Conservation (phyloP, 169 alveolate species). For the Perkinsus marinus region DNA sequence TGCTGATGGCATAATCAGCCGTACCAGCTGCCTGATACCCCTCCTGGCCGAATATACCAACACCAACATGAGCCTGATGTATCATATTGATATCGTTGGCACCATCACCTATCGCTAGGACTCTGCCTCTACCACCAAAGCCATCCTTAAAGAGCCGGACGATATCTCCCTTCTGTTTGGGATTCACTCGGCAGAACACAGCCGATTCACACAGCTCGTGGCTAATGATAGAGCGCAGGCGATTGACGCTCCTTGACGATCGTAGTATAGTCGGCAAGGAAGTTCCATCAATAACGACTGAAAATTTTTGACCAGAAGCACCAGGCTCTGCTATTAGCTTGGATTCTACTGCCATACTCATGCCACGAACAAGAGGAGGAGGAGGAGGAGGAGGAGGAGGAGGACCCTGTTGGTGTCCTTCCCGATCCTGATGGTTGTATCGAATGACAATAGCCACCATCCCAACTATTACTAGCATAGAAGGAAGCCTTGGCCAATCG, state of each 20-base stretch:
- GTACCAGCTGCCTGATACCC: constrained; percentile 73
- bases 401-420: too few species aligned
- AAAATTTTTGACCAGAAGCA: background rate
- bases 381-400: too few species aligned
- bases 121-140: constrained; percentile 25
- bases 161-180: constrained; percentile 75
- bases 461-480: background rate
- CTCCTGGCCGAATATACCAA: constrained; percentile 84
- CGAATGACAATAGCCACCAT: too few species aligned
- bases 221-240: background rate
- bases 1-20: constrained; percentile 62
- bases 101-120: constrained; percentile 92
- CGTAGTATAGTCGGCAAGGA: background rate
- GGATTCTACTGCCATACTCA: background rate
- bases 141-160: constrained; percentile 49
- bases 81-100: constrained; percentile 97
- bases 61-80: constrained; percentile 90
- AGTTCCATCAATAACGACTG: background rate
- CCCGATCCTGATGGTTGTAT: too few species aligned
- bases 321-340: background rate
- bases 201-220: constrained; percentile 8
- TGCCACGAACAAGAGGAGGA: background rate
- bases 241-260: background rate
- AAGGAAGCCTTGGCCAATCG: background rate
- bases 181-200: constrained; percentile 78